phyloP scores from a whole-genome alignment of 371 early-diverging fungal species.

The Mucor saturninus region DNA sequence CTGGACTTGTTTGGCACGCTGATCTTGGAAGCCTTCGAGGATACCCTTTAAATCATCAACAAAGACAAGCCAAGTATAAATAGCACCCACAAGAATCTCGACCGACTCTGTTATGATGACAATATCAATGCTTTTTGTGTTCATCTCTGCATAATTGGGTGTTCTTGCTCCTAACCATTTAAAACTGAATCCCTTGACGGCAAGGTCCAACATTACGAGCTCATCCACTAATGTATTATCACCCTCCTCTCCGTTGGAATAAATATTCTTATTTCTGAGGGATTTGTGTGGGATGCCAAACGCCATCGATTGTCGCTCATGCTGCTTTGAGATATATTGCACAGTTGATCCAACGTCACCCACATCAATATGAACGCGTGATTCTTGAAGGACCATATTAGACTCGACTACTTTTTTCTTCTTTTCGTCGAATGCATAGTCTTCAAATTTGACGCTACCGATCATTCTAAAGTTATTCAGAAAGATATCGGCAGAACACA shows the following conservation, averaged over 20 bases:
- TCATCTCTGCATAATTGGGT: conserved; percentile 59
- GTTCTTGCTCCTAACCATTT: conserved; percentile 58
- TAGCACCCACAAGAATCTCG: conserved; percentile 77
- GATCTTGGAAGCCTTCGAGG: conserved; percentile 57
- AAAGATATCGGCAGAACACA: conserved; percentile 73
- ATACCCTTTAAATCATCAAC: conserved; percentile 65
- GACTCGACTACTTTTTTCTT: conserved; percentile 57
- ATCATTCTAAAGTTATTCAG: conserved; percentile 60
- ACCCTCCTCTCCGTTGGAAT: conserved; percentile 18
- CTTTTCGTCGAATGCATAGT: conserved; percentile 61
- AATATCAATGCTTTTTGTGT: conserved; percentile 50
- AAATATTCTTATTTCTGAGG: conserved; percentile 36
- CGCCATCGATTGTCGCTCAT: conserved; percentile 36
- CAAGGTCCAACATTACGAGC: conserved; percentile 69
- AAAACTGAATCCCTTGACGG: conserved; percentile 55
- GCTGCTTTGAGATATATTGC: conserved; percentile 56
- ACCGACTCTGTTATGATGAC: conserved; percentile 74
- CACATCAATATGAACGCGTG: conserved; percentile 61
- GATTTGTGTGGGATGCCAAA: conserved; percentile 70
- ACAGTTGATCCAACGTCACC: conserved; percentile 57
- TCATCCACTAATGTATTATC: conserved; percentile 50
- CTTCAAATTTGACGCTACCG: conserved; percentile 65
- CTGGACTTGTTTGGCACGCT: conserved; percentile 65
- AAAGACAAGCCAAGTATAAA: conserved; percentile 76
- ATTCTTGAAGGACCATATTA: conserved; percentile 60